phyloP scores from a whole-genome alignment of 2,329 filamentous ascomycete genomes.

The Pyrenophora graminea region DNA sequence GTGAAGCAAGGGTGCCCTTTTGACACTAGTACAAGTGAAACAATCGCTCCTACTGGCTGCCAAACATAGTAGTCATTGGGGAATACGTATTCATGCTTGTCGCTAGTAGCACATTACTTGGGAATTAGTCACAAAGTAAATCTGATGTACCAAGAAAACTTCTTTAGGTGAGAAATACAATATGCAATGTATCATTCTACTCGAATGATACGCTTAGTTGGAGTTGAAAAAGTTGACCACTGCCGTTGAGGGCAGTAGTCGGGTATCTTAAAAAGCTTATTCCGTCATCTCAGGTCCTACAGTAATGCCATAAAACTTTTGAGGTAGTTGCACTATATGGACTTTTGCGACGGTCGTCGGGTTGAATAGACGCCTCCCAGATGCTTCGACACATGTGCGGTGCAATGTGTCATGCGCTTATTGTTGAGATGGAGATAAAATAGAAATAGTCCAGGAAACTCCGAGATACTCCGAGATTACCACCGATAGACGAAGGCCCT shows the following conservation, averaged over 20 bases:
- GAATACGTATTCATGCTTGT: too few relatives aligned
- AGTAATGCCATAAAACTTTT: conserved; percentile 11
- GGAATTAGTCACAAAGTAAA: too few relatives aligned
- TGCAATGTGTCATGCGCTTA: background rate
- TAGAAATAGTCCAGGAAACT: background rate
- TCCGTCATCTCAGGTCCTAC: background rate
- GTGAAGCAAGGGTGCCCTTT: too few relatives aligned
- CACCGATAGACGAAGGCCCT: conserved; percentile 1
- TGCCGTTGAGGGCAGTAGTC: conserved; percentile 36
- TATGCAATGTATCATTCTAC: too few relatives aligned
- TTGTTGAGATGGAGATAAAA: background rate
- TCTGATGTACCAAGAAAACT: too few relatives aligned
- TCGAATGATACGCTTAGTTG: background rate
- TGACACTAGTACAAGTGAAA: too few relatives aligned
- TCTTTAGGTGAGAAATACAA: too few relatives aligned
- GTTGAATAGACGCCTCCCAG: conserved; percentile 47
- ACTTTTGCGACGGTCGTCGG: conserved; percentile 43
- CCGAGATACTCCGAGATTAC: too few relatives aligned
- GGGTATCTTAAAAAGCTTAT: conserved; percentile 33
- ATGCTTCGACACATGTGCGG: conserved; percentile 26
- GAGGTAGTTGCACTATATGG: conserved; percentile 16
- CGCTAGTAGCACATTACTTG: too few relatives aligned
- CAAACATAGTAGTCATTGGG: too few relatives aligned
- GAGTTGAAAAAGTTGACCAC: conserved; percentile 20
- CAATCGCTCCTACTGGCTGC: too few relatives aligned